These are phyloP conservation scores for Globisporangium alternatum DNA, from an alignment of 352 stramenopile genomes.

Conservation along the genomic window DNA sequence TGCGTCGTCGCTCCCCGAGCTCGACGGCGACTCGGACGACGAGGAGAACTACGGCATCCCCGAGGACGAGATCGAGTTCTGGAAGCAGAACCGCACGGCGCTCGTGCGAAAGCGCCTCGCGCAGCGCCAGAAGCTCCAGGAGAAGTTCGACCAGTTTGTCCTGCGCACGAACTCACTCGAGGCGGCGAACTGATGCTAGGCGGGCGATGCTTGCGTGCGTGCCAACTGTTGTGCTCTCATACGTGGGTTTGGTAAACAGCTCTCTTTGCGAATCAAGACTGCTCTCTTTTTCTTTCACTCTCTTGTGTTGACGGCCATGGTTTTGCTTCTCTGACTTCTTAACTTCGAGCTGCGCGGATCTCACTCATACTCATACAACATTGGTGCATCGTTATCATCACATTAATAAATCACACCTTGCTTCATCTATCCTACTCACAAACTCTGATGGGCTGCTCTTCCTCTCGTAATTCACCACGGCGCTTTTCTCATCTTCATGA, in stretches of 20 bases:
- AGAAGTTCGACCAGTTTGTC: conserved; percentile 85
- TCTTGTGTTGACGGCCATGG: background rate
- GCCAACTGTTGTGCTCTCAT: background rate
- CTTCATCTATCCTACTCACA: background rate
- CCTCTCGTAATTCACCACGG: background rate
- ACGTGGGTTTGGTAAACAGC: background rate
- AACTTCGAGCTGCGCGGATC: background rate
- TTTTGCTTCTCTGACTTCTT: background rate
- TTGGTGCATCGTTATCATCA: background rate
- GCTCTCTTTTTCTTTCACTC: background rate
- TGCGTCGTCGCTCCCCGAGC: conserved; percentile 55
- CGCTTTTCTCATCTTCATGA: conserved; percentile 25
- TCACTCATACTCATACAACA: conserved; percentile 12
- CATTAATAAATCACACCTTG: background rate
- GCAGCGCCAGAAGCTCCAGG: conserved; percentile 80
- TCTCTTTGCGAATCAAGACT: conserved; percentile 1
- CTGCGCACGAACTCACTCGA: conserved; percentile 55
- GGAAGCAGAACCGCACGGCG: conserved; percentile 78
- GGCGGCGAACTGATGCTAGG: conserved; percentile 15
- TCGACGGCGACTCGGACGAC: conserved; percentile 73
- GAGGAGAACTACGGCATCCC: conserved; percentile 79
- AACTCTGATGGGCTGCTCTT: background rate
- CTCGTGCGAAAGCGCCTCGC: conserved; percentile 74
- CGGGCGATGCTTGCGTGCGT: too few relatives aligned
- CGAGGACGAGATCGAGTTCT: conserved; percentile 83